Base-by-base conservation (phyloP, 805 yeast species). In the Zygosaccharomyces bailii region DNA sequence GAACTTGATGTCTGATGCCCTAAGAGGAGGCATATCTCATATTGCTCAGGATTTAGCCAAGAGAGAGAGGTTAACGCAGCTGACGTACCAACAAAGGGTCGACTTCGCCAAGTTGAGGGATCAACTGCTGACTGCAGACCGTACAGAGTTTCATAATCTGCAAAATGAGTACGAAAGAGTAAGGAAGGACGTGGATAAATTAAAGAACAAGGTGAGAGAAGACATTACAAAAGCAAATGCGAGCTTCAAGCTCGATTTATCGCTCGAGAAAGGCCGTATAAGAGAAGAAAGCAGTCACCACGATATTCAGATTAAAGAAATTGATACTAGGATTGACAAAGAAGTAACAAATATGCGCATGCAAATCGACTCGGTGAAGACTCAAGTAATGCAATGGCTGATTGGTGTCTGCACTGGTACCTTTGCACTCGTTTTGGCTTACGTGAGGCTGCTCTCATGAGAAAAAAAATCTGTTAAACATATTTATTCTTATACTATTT, bases 401-500 rank as follows among this genome's bases (percentile, higher is more conserved):
- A 88, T 93, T 56, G 98, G 98, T 73, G 97, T 93, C 14, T 86
- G 96, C 61, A 90, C 98, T 1, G 99, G 98, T 84, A 86, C 97
- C 1, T 87, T 91, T 68, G 98, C 98, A 10, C 74, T 93, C 46
- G 85, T 93, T 41, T 69, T 91, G 56, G 97, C 98, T 1, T 93
- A 93, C 63, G 86, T 90, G 39, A 76, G 99, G 56, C 72, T 93
- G 55, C 70, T 87, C 40, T 79, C 87, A 16, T 40, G 36, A 16
- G 20, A 39, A 14, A 29, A 25, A 24, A 23, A n/a, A 11, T 31
- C 16, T 16, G 24, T 14, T 33, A 30, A 25, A 19, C 23, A 29
- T 45, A 25, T 18, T 38, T 20, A 31, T 13, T 17, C 47, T 18
- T 9, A 7, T 25, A 10, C 5, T 25, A 25, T 10, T 25, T 25